Base-by-base conservation (phyloP, 2,329 filamentous ascomycete genomes). In the Colletotrichum ledebouriae region DNA sequence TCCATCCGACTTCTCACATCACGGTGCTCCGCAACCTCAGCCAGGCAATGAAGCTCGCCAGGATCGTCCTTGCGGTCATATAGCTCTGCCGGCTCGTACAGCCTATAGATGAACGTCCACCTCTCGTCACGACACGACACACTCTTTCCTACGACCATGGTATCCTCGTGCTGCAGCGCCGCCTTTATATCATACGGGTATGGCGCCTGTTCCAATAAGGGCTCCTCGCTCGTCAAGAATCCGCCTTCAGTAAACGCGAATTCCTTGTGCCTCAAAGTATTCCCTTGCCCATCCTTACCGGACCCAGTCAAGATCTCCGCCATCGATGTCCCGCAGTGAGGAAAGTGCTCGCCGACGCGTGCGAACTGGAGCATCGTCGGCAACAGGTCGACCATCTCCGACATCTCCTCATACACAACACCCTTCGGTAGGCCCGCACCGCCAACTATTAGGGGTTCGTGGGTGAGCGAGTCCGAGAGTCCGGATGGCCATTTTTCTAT, bases 401-500 rank as follows among this genome's bases (percentile, higher is more conserved):
- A 72, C 76, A 83, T 81, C 20, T 73, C 76, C 6, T 76, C 67
- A 0, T 76, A 74, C 2, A 68, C 74, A 15, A 76, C 75, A 5
- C 78, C 78, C 6, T 74, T 59, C 1, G 80, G 80, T 0, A 84
- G 63, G 0, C 81, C 81, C 0, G 74, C 80, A 0, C 82, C 81
- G 1, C 76, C 82, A 15, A 84, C 75, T 22, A 84, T 79, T 0
- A 84, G 73, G 0, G 82, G 83, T 58, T 83, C 80, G 15, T 80
- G 80, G 0, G 79, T 75, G 1, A 85, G 75, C 1, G 76, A 75
- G 37, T 84, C 79, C 0, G 78, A 82, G 0, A 84, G 70, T 3
- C 79, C 82, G 0, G 79, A 82, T 0, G 81, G 82, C 82, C 83
- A 84, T 64, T 85, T 85, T 72, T 85, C 82, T 22, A 85, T 81